A percentile compares a stretch with the other conserved stretches of the same genome.
Evolutionary conservation across 192 early-diverging fungal species (phyloP).

Genomic region (Coemansia sp.): DNA sequence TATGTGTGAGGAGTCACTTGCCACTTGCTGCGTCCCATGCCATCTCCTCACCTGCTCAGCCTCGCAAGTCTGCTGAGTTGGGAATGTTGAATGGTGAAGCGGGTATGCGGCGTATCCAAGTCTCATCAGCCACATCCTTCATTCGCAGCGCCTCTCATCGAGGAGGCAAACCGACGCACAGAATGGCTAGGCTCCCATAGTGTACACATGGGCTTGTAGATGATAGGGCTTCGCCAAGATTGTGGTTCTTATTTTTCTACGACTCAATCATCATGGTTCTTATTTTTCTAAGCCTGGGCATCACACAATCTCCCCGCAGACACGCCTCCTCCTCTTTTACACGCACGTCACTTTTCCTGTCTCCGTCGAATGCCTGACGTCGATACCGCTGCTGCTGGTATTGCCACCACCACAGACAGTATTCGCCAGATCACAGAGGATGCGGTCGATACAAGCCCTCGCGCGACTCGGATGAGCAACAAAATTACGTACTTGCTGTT

Average conservation of each 20-base stretch:
- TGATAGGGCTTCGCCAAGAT: too few species aligned
- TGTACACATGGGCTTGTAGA: too few species aligned
- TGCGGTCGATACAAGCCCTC: background rate
- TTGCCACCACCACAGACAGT: background rate
- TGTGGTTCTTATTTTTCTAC: too few species aligned
- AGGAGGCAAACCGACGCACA: too few species aligned
- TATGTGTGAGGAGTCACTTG: slow-evolving; percentile 1
- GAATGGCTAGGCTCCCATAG: too few species aligned
- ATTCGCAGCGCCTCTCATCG: too few species aligned
- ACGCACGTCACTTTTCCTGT: too few species aligned
- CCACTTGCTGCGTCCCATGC: background rate
- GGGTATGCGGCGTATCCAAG: background rate
- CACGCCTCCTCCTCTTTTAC: too few species aligned
- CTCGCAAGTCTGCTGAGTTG: background rate
- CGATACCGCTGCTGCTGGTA: background rate
- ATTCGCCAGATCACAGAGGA: background rate
- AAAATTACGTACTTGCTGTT: slow-evolving; percentile 66
- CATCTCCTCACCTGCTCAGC: background rate
- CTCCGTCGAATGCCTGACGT: background rate
- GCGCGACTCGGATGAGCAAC: background rate
- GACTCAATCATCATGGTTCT: too few species aligned
- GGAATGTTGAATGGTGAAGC: background rate
- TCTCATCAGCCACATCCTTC: too few species aligned
- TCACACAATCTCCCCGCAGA: too few species aligned
- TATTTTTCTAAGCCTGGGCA: too few species aligned